phyloP scores from a whole-genome alignment of 768 basidiomycete species.

The Leccinum obscurum region DNA sequence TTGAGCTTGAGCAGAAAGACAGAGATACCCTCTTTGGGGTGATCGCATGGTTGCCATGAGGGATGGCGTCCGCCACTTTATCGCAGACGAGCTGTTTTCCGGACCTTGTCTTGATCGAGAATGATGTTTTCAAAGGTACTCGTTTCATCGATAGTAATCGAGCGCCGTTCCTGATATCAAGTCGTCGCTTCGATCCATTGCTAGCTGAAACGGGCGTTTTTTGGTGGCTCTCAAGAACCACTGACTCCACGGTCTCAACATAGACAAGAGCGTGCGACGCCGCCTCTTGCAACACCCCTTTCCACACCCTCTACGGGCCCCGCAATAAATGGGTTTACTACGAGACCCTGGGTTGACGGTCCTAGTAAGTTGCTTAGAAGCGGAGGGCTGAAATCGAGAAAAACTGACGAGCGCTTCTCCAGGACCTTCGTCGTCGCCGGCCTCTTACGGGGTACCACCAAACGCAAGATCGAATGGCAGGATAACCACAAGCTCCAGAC shows the following conservation, averaged over 20 bases:
- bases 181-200: neutral
- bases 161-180: neutral
- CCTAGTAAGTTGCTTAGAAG: constrained; percentile 1
- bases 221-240: neutral
- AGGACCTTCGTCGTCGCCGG: neutral
- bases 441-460: neutral
- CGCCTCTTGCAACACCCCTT: neutral
- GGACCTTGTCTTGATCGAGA: neutral
- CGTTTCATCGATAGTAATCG: neutral
- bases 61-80: neutral
- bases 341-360: neutral
- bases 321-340: neutral
- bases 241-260: neutral
- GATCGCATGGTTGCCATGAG: constrained; percentile 2
- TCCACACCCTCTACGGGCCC: neutral
- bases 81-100: neutral
- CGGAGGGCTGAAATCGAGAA: neutral
- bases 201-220: neutral
- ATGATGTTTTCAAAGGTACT: neutral
- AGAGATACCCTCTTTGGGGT: neutral
- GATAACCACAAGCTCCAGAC: no score
- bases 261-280: neutral
- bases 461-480: neutral
- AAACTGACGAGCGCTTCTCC: neutral
- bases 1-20: neutral